These are phyloP conservation scores for Neckera pumila DNA, from an alignment of 225 moss, liverwort and hornwort species.

Conservation along the genomic window DNA sequence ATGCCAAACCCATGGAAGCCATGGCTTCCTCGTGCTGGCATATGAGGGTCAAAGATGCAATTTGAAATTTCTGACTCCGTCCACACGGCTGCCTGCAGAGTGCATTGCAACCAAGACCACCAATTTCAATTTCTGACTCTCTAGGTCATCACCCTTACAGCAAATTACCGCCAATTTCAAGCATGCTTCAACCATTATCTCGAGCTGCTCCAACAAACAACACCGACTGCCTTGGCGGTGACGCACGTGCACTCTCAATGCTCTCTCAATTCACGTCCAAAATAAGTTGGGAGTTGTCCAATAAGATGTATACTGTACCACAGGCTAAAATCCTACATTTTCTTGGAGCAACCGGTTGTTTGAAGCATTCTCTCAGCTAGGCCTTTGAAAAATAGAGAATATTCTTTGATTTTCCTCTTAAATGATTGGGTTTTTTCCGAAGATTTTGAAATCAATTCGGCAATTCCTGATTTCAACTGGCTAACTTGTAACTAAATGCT, in stretches of 20 bases:
- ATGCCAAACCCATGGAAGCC: neutral
- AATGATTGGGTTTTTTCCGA: too few relatives aligned
- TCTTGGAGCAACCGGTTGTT: too few relatives aligned
- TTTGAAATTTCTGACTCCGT: neutral
- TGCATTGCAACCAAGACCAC: neutral
- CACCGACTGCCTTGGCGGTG: neutral
- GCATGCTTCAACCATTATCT: neutral
- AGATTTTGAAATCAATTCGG: too few relatives aligned
- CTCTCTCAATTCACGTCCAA: neutral
- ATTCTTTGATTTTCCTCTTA: too few relatives aligned
- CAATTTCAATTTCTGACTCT: neutral
- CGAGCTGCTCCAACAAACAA: neutral
- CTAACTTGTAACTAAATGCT: too few relatives aligned
- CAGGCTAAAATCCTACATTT: too few relatives aligned
- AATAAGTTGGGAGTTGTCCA: neutral
- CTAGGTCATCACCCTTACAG: neutral
- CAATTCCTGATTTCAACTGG: too few relatives aligned
- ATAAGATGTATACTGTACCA: too few relatives aligned
- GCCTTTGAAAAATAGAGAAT: too few relatives aligned
- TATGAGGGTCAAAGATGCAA: neutral
- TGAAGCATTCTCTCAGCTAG: too few relatives aligned
- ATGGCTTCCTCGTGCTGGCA: neutral
- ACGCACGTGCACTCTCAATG: neutral
- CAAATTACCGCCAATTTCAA: neutral
- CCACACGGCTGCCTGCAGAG: neutral